phyloP scores from a whole-genome alignment of 75 land plant genomes.

The Azolla pinnata region DNA sequence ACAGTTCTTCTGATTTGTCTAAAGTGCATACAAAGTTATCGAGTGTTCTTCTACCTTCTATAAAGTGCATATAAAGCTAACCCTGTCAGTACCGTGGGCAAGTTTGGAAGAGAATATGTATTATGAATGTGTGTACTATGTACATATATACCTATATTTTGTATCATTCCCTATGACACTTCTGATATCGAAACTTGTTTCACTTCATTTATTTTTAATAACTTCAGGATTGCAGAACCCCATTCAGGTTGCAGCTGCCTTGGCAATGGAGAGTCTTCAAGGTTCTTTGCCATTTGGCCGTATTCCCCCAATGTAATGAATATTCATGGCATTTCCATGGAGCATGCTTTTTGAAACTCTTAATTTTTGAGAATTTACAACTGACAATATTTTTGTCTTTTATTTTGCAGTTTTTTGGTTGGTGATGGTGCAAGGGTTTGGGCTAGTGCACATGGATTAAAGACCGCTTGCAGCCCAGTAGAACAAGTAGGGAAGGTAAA shows the following conservation, averaged over 20 bases:
- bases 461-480: slow-evolving; percentile 13
- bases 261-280: slow-evolving; percentile 61
- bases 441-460: slow-evolving; percentile 63
- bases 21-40: no score
- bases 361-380: slow-evolving; percentile 1
- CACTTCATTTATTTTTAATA: background rate
- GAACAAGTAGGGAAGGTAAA: slow-evolving; percentile 44
- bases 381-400: background rate
- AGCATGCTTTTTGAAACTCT: no score
- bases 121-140: background rate
- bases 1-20: no score
- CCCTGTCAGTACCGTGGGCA: no score
- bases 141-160: background rate
- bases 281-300: slow-evolving; percentile 70
- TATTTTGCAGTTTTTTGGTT: slow-evolving; percentile 56
- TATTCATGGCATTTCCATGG: no score
- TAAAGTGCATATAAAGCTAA: no score
- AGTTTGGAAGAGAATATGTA: background rate
- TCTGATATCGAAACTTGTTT: background rate
- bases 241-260: slow-evolving; percentile 62
- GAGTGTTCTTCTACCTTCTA: no score
- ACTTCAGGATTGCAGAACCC: slow-evolving; percentile 79
- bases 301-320: slow-evolving; percentile 73
- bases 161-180: background rate
- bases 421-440: slow-evolving; percentile 90